phyloP scores from a whole-genome alignment of 1,284 basidiomycete species.

The Heliocybe sulcata region DNA sequence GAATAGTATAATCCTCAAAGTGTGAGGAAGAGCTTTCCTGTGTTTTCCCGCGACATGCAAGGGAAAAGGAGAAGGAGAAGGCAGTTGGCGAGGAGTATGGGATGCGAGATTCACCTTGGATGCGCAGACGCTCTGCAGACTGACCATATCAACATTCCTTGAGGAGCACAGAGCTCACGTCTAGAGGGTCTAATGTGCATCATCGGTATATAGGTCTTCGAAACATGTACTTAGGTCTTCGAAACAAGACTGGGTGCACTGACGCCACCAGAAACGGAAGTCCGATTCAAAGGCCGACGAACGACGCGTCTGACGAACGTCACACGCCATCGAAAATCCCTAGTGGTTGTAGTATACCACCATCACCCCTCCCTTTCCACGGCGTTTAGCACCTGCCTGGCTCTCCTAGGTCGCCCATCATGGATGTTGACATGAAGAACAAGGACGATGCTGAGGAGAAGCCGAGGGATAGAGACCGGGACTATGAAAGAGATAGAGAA shows the following conservation, averaged over 20 bases:
- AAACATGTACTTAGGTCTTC: too few relatives aligned
- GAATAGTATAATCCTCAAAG: too few relatives aligned
- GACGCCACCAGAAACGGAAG: not conserved
- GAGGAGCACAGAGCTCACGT: too few relatives aligned
- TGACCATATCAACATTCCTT: too few relatives aligned
- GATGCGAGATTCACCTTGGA: too few relatives aligned
- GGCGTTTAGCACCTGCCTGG: not conserved
- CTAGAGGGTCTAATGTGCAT: too few relatives aligned
- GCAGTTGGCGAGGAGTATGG: too few relatives aligned
- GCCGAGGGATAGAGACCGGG: conserved; percentile 25
- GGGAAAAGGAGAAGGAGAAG: too few relatives aligned
- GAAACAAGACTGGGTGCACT: not conserved
- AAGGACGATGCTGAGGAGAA: conserved; percentile 65
- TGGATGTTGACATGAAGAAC: conserved; percentile 76
- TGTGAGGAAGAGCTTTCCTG: too few relatives aligned
- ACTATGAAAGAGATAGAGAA: conserved; percentile 27
- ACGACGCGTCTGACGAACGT: not conserved
- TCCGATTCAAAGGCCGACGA: conserved; percentile 3
- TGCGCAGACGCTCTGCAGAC: too few relatives aligned
- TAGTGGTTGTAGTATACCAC: conserved; percentile 7
- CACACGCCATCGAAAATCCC: conserved; percentile 4
- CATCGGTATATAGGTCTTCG: too few relatives aligned
- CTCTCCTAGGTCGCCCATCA: conserved; percentile 19
- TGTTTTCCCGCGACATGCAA: too few relatives aligned
- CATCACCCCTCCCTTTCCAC: conserved; percentile 3